Conservation (phyloP, 2,329 filamentous ascomycete genomes). For the Penicillium rolfsii region DNA sequence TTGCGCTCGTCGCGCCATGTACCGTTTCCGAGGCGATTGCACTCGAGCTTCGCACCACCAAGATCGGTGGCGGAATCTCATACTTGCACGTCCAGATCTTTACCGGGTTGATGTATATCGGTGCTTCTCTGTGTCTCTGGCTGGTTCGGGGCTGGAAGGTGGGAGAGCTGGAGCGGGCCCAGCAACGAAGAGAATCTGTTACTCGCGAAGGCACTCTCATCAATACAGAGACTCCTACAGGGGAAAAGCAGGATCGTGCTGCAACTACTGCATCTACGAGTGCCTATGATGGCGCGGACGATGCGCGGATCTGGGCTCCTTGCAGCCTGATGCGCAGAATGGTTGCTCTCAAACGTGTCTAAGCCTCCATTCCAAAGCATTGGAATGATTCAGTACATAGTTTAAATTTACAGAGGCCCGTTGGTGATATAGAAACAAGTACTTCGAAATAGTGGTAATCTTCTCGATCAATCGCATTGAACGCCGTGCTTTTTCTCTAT, state of each 20-base stretch:
- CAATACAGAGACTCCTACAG: background rate
- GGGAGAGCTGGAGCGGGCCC: conserved; percentile 33
- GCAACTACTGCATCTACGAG: conserved; percentile 7
- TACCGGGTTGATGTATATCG: conserved; percentile 63
- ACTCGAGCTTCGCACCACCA: conserved; percentile 56
- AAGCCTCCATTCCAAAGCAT: conserved; percentile 6
- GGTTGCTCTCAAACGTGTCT: conserved; percentile 38
- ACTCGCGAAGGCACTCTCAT: conserved; percentile 24
- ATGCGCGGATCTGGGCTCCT: conserved; percentile 33
- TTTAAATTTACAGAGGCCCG: background rate
- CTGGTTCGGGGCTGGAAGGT: conserved; percentile 48
- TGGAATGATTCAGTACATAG: too few species aligned
- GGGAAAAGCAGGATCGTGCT: conserved; percentile 19
- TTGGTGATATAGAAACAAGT: background rate
- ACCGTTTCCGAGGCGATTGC: conserved; percentile 60
- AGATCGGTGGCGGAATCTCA: conserved; percentile 28
- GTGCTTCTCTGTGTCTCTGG: conserved; percentile 54
- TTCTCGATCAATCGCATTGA: conserved; percentile 3
- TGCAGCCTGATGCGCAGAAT: conserved; percentile 35
- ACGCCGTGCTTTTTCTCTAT: conserved; percentile 19
- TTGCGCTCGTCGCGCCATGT: conserved; percentile 59
- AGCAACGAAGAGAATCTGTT: conserved; percentile 13
- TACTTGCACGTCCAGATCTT: conserved; percentile 57
- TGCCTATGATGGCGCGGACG: background rate
- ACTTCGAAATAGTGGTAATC: background rate